phyloP scores from a whole-genome alignment of 1,284 basidiomycete species.

The Ustilago loliicola region DNA sequence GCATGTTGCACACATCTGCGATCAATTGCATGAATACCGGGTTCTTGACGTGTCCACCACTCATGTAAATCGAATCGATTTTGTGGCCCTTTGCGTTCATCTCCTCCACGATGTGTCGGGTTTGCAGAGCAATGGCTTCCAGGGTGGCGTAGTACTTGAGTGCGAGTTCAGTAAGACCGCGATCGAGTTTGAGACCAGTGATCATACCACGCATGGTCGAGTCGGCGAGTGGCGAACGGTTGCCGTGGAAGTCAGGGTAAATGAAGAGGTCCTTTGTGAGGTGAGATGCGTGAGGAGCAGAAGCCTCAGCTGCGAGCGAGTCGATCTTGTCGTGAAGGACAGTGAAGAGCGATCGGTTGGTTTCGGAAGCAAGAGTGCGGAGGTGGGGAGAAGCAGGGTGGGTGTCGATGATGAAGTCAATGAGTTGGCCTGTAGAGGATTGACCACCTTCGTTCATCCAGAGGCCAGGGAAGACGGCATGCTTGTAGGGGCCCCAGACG shows the following conservation, averaged over 20 bases:
- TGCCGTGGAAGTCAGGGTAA: slow-evolving; percentile 89
- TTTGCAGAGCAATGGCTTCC: slow-evolving; percentile 94
- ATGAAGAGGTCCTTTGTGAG: slow-evolving; percentile 90
- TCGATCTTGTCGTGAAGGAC: slow-evolving; percentile 84
- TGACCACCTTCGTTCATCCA: slow-evolving; percentile 99
- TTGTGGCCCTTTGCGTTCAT: slow-evolving; percentile 89
- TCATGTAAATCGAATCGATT: slow-evolving; percentile 90
- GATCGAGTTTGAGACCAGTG: slow-evolving; percentile 86
- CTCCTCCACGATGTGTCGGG: slow-evolving; percentile 90
- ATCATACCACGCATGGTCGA: slow-evolving; percentile 91
- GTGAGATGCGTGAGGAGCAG: slow-evolving; percentile 74
- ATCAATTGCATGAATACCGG: slow-evolving; percentile 75
- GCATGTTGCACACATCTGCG: slow-evolving; percentile 85
- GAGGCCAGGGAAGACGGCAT: slow-evolving; percentile 83
- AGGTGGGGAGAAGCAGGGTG: slow-evolving; percentile 86
- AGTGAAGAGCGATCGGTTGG: slow-evolving; percentile 72
- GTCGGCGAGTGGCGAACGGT: slow-evolving; percentile 95
- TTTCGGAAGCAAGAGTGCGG: slow-evolving; percentile 73
- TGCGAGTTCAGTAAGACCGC: slow-evolving; percentile 83
- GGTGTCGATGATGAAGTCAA: slow-evolving; percentile 93
- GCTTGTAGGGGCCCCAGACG: slow-evolving; percentile 95
- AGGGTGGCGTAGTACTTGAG: slow-evolving; percentile 91
- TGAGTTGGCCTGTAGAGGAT: slow-evolving; percentile 97
- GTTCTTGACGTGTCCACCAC: slow-evolving; percentile 72
- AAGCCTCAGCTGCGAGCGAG: slow-evolving; percentile 74